Conservation (phyloP, 2,329 filamentous ascomycete species). For the Leptographium galeiforme region DNA sequence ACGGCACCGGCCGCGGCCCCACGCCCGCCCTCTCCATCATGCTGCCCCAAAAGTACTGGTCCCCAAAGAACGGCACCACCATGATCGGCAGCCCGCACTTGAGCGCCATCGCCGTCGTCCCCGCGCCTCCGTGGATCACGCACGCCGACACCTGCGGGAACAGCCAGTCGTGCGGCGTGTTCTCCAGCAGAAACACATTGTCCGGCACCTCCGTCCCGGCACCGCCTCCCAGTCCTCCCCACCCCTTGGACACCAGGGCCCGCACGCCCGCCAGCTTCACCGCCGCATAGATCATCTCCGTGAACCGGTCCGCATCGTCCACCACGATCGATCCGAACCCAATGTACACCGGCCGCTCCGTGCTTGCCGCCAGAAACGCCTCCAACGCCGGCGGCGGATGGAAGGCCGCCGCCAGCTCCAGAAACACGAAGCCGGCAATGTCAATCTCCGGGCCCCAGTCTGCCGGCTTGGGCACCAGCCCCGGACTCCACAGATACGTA, state of each 20-base stretch:
- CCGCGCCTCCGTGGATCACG: slow-evolving; percentile 66
- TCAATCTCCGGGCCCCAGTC: slow-evolving; percentile 61
- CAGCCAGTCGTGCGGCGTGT: slow-evolving; percentile 66
- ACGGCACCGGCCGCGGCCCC: slow-evolving; percentile 53
- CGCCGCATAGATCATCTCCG: slow-evolving; percentile 57
- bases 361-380: slow-evolving; percentile 41
- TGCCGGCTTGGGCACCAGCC: slow-evolving; percentile 49
- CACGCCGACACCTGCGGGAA: slow-evolving; percentile 54
- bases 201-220: slow-evolving; percentile 37
- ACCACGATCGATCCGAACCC: slow-evolving; percentile 68
- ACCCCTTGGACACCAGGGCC: slow-evolving; percentile 61
- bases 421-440: slow-evolving; percentile 66
- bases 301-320: slow-evolving; percentile 56
- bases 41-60: slow-evolving; percentile 65
- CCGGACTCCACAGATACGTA: slow-evolving; percentile 60
- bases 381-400: slow-evolving; percentile 41
- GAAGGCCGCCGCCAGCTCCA: slow-evolving; percentile 52
- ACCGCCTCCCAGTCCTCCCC: slow-evolving; percentile 55
- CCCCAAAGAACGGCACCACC: slow-evolving; percentile 69
- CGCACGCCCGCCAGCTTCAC: slow-evolving; percentile 52
- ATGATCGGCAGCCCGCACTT: slow-evolving; percentile 60
- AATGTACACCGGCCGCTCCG: slow-evolving; percentile 55
- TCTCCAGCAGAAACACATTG: slow-evolving; percentile 58
- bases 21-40: slow-evolving; percentile 53
- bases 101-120: slow-evolving; percentile 61